Evolutionary conservation across 2,329 filamentous ascomycete species (phyloP), one percentile per base, ranked within the genome.

Genomic region (Arthroderma uncinatum): DNA sequence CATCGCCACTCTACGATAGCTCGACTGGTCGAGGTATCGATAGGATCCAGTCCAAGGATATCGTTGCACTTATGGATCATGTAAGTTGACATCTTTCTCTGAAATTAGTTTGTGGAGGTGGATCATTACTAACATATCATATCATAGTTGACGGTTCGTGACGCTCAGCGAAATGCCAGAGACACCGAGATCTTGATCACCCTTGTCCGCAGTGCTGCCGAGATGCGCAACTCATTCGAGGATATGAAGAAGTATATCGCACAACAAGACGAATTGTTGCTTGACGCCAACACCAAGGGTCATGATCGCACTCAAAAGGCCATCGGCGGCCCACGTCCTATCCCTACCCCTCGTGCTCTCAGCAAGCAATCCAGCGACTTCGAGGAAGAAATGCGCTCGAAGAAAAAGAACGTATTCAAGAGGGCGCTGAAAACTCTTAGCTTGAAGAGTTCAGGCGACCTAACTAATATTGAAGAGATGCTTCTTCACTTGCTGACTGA

Each of bases 31-130:
- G 83, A 61, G 91, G 90, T 34, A 87, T 95, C 55, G 91, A 97
- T 63, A 81, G 86, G 52, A 97, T 98, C 54, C 86, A 97, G 69
- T 95, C 90, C 48, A 93, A 94, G 73, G 93, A 98, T 67, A 94
- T 98, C 65, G 87, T 98, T 62, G 89, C 92, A 23, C 76, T 98
- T 60, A 98, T 98, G 93, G 92, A 98, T 68, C 93, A 98, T 71
- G 81, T 85, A 74, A 78, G 82, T 77, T 54, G 4, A 16, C 23
- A 8, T 48, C 8, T 33, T n/a, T n/a, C 9, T 55, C 10, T 16
- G 5, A 19, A 47, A 67, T 73, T 19, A 44, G 10, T n/a, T 23
- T 12, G 19, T 30, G 28, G 7, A 30, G 28, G 7, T 30, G 3
- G n/a, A 8, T 12, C 25, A 16, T 60, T 59, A 60, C 71, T 74